Evolutionary conservation across 805 yeast species (phyloP).

Genomic region (Saturnispora sekii): DNA sequence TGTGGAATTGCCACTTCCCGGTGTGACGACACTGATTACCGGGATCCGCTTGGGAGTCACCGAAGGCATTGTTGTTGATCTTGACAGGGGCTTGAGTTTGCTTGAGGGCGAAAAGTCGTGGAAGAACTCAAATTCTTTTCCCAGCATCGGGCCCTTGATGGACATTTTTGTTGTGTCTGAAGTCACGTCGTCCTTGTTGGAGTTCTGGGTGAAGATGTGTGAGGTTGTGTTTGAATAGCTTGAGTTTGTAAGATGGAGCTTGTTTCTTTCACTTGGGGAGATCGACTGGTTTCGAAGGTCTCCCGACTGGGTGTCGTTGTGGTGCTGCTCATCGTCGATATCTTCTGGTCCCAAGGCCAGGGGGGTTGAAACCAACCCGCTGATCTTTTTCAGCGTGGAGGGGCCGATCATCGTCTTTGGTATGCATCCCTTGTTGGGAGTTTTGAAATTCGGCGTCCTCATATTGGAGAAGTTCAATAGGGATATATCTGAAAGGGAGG

Average conservation of each 20-base stretch:
- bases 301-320: neutral
- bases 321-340: neutral
- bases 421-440: constrained; percentile 4
- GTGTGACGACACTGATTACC: neutral
- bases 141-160: neutral
- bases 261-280: constrained; percentile 6
- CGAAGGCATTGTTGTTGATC: constrained; percentile 3
- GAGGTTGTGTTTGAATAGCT: constrained; percentile 3
- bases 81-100: constrained; percentile 1
- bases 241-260: constrained; percentile 4
- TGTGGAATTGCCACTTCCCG: constrained; percentile 21
- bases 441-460: constrained; percentile 2
- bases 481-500: constrained; percentile 3
- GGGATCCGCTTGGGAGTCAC: neutral
- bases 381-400: constrained; percentile 6
- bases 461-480: constrained; percentile 2
- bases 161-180: constrained; percentile 2
- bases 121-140: neutral
- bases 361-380: constrained; percentile 4
- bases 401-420: neutral
- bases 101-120: constrained; percentile 2
- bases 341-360: constrained; percentile 1
- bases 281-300: neutral
- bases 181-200: constrained; percentile 1
- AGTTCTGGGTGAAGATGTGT: constrained; percentile 4